phyloP scores from a whole-genome alignment of 768 basidiomycete genomes.

The Ephemerocybe angulata region DNA sequence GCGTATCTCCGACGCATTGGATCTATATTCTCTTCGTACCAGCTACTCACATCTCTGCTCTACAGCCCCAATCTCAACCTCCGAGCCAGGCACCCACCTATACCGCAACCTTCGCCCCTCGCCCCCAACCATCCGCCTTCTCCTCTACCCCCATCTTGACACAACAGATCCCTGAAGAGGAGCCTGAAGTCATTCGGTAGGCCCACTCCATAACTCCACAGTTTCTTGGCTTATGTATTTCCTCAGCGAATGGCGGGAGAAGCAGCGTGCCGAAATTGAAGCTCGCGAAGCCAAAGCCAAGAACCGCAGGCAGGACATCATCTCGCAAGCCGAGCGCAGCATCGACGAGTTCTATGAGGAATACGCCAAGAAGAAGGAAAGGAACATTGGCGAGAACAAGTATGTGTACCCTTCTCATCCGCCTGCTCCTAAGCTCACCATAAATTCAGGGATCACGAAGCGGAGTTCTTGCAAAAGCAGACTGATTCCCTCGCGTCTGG shows the following conservation, averaged over 20 bases:
- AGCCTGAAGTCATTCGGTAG: constrained; percentile 84
- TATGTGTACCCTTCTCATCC: constrained; percentile 26
- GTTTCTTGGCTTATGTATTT: not conserved
- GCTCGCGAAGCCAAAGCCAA: constrained; percentile 79
- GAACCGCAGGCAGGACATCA: constrained; percentile 74
- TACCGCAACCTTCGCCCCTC: constrained; percentile 64
- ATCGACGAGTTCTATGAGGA: constrained; percentile 91
- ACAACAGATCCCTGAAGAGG: constrained; percentile 68
- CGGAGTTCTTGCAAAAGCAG: constrained; percentile 69
- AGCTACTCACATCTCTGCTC: constrained; percentile 18
- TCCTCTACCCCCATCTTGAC: constrained; percentile 72
- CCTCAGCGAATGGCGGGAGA: constrained; percentile 79
- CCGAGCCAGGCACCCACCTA: constrained; percentile 24
- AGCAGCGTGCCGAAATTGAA: constrained; percentile 79
- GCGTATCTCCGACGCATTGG: no score
- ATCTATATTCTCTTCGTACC: not conserved
- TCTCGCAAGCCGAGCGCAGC: constrained; percentile 76
- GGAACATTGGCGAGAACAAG: constrained; percentile 94
- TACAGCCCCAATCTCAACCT: constrained; percentile 33
- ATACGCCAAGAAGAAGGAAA: constrained; percentile 85
- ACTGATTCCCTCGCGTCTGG: constrained; percentile 78
- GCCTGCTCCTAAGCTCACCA: not conserved
- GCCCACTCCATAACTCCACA: constrained; percentile 15
- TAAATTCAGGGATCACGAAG: constrained; percentile 73
- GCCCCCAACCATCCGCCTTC: constrained; percentile 67